These are phyloP conservation scores for Epichloe uncinata DNA, from an alignment of 2,329 filamentous ascomycete genomes.

Conservation along the genomic window DNA sequence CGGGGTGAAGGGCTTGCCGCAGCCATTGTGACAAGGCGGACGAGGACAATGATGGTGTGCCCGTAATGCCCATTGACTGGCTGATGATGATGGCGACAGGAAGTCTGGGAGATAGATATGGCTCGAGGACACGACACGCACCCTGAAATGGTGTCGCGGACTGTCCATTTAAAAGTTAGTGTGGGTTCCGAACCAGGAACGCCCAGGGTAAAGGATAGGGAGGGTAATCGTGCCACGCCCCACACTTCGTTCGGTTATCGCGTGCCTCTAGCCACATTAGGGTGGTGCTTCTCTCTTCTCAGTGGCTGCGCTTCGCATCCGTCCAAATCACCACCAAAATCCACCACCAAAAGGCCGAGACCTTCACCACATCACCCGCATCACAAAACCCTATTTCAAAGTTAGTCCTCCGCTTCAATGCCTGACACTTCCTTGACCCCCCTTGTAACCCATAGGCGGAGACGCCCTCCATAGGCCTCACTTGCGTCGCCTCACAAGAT, in stretches of 20 bases:
- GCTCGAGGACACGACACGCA: background rate
- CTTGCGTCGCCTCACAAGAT: constrained; percentile 32
- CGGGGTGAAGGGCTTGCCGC: constrained; percentile 43
- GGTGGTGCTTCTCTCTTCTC: no score
- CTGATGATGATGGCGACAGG: background rate
- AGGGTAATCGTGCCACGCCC: no score
- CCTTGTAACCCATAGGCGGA: background rate
- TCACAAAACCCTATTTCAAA: background rate
- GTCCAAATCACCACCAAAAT: background rate
- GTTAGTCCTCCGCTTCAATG: background rate
- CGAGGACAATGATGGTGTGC: background rate
- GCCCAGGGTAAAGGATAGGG: no score
- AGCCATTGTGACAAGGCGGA: constrained; percentile 17
- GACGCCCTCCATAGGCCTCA: background rate
- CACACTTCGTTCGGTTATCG: no score
- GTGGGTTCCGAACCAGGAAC: no score
- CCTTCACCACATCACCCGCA: background rate
- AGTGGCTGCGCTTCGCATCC: no score
- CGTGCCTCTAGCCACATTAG: no score
- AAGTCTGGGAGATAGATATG: background rate
- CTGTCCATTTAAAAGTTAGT: no score
- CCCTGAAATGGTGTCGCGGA: no score
- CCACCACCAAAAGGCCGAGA: background rate
- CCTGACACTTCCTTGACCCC: background rate
- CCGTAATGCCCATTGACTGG: constrained; percentile 1